Percentiles rank a stretch among this genome's conserved stretches.
These are phyloP conservation scores for Quercus robur DNA, from an alignment of 306 rosid genomes.

Conservation along the genomic window DNA sequence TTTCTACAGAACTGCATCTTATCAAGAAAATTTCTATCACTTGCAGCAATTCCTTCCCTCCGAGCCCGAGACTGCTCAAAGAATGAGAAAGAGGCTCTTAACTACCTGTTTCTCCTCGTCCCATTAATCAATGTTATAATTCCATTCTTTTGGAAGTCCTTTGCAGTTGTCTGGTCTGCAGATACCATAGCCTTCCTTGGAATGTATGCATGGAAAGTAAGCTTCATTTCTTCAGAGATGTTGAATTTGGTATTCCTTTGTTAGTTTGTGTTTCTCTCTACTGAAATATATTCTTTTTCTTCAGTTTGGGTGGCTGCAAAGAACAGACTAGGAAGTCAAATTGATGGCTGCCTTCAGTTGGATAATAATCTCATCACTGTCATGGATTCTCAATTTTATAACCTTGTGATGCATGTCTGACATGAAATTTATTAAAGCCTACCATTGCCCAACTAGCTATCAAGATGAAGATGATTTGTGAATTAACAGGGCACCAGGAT, in stretches of 20 bases:
- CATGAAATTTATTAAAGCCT: slow-evolving; percentile 3
- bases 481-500: background rate
- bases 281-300: slow-evolving; percentile 19
- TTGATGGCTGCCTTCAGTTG: slow-evolving; percentile 8
- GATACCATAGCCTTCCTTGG: slow-evolving; percentile 79
- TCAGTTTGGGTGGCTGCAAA: slow-evolving; percentile 83
- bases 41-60: slow-evolving; percentile 89
- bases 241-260: background rate
- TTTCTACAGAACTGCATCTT: background rate
- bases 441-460: background rate
- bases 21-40: slow-evolving; percentile 2
- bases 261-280: background rate
- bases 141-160: slow-evolving; percentile 96
- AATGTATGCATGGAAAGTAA: slow-evolving; percentile 98
- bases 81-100: slow-evolving; percentile 96
- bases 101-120: slow-evolving; percentile 86
- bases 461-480: slow-evolving; percentile 7
- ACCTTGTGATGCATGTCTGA: background rate
- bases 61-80: slow-evolving; percentile 98
- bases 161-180: slow-evolving; percentile 92
- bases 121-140: slow-evolving; percentile 79
- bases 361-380: slow-evolving; percentile 3
- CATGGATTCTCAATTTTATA: slow-evolving; percentile 2
- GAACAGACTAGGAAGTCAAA: slow-evolving; percentile 43
- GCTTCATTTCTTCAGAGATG: background rate